Percentiles rank a stretch among this genome's conserved stretches.
Conservation (phyloP, 164 flowering plant genomes). For the Piper betle region DNA sequence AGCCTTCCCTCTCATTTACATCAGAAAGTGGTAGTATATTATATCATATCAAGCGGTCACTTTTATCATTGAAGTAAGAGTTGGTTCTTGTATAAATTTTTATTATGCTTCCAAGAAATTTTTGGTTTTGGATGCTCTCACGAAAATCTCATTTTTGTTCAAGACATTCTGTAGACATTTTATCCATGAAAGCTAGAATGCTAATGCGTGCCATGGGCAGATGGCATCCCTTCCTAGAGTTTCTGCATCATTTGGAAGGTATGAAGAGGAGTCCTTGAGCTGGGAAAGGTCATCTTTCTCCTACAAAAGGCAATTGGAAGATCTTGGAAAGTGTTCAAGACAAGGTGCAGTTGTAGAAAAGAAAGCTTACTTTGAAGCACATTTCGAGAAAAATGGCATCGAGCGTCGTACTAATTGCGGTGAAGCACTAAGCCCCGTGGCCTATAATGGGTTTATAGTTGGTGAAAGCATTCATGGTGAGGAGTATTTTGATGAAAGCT, state of each 20-base stretch:
- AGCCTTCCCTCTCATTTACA: not conserved
- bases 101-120: too few relatives aligned
- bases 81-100: too few relatives aligned
- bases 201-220: conserved; percentile 17
- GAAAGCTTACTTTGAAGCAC: conserved; percentile 89
- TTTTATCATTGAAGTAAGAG: too few relatives aligned
- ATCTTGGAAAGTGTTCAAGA: conserved; percentile 62
- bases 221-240: conserved; percentile 51
- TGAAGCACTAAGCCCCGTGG: conserved; percentile 15
- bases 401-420: conserved; percentile 21
- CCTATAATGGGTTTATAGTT: conserved; percentile 1
- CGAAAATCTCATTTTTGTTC: too few relatives aligned
- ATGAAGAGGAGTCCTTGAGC: conserved; percentile 48
- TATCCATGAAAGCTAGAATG: too few relatives aligned
- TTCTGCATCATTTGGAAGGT: conserved; percentile 86
- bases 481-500: conserved; percentile 21
- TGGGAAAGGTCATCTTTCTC: conserved; percentile 91
- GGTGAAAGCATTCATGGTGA: conserved; percentile 8
- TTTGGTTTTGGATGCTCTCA: too few relatives aligned
- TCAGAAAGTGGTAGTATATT: not conserved
- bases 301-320: conserved; percentile 74
- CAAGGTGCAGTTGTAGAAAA: conserved; percentile 76
- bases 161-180: too few relatives aligned
- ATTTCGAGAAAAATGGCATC: conserved; percentile 39
- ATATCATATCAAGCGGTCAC: too few relatives aligned